These are phyloP conservation scores for Suillus luteus DNA, from an alignment of 768 basidiomycete species.

Conservation along the genomic window DNA sequence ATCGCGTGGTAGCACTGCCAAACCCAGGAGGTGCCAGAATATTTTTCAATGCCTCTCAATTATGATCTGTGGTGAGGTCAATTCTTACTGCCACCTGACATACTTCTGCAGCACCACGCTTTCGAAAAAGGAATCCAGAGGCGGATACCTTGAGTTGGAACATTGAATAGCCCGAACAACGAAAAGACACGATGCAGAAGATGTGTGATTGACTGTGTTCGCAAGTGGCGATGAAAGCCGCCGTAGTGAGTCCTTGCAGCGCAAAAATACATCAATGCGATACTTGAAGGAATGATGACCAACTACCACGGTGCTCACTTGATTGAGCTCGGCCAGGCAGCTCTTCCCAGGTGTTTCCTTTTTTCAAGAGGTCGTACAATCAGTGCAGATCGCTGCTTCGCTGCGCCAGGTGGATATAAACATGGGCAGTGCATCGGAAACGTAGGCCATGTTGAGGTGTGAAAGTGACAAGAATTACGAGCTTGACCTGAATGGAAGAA, in stretches of 20 bases:
- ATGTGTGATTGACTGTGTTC: not conserved
- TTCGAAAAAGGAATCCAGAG: not conserved
- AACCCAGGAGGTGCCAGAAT: not conserved
- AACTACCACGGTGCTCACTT: not conserved
- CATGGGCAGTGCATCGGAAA: not conserved
- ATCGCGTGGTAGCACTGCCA: not conserved
- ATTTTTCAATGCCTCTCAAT: not conserved
- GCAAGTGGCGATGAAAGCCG: not conserved
- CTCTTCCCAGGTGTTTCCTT: not conserved
- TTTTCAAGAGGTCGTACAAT: not conserved
- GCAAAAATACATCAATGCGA: not conserved
- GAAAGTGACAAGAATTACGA: not conserved
- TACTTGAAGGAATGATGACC: not conserved
- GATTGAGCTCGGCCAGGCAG: not conserved
- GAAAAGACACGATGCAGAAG: not conserved
- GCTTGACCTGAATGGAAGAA: no score
- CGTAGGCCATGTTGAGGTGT: not conserved
- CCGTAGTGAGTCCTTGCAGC: not conserved
- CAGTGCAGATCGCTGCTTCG: not conserved
- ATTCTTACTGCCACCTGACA: no score
- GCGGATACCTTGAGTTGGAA: not conserved
- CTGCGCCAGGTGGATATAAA: not conserved
- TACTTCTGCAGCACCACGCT: not conserved
- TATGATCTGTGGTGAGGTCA: not conserved
- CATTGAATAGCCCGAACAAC: not conserved